These are phyloP conservation scores for Tuber melanosporum DNA, from an alignment of 495 filamentous ascomycete species.

Conservation along the genomic window DNA sequence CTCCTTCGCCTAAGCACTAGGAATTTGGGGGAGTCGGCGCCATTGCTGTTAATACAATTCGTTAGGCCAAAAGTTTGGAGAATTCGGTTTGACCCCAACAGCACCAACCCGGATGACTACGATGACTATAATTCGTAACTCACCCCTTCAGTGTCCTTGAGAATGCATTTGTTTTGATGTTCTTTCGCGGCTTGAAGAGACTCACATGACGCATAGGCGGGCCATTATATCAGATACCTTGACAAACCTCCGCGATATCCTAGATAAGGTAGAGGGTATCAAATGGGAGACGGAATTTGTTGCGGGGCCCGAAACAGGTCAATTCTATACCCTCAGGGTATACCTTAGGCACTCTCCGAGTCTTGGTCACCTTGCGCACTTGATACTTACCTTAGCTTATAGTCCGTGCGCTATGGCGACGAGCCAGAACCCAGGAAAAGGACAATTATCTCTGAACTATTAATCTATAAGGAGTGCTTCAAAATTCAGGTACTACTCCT, in stretches of 20 bases:
- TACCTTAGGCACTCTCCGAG: not conserved
- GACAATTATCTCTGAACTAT: slow-evolving; percentile 9
- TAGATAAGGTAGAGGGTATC: slow-evolving; percentile 8
- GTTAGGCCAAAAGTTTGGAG: slow-evolving; percentile 19
- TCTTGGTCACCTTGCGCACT: not conserved
- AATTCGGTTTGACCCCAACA: slow-evolving; percentile 14
- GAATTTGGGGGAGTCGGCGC: not conserved
- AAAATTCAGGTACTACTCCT: slow-evolving; percentile 12
- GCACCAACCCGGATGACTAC: not conserved
- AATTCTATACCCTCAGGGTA: slow-evolving; percentile 15
- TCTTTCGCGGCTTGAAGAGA: not conserved
- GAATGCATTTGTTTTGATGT: not conserved
- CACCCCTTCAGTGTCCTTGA: not conserved
- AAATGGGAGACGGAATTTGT: slow-evolving; percentile 10
- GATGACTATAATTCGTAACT: slow-evolving; percentile 17
- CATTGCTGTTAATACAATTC: slow-evolving; percentile 17
- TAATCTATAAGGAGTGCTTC: slow-evolving; percentile 15
- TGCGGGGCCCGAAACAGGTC: not conserved
- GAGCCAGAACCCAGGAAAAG: not conserved
- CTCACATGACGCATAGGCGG: slow-evolving; percentile 8
- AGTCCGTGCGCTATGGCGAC: slow-evolving; percentile 7
- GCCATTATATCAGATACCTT: slow-evolving; percentile 14
- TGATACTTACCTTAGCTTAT: not conserved
- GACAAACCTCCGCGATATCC: slow-evolving; percentile 8
- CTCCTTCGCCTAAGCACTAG: slow-evolving; percentile 2